phyloP scores from a whole-genome alignment of 179 eudicot genomes.

The Pouteria campechiana region DNA sequence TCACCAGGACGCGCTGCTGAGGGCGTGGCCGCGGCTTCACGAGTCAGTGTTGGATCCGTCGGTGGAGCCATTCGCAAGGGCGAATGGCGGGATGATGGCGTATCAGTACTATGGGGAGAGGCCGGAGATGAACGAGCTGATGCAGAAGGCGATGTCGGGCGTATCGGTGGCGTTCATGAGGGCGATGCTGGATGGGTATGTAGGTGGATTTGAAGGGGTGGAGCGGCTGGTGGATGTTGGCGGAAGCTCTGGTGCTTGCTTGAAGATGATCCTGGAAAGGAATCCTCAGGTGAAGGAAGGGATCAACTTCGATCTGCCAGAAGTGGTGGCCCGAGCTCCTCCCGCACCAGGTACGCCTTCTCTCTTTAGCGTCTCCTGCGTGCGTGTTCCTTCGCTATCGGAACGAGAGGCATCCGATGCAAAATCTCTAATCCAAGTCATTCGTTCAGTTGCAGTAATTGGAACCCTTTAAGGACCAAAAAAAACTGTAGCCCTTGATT shows the following conservation, averaged over 20 bases:
- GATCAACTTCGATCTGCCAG: constrained; percentile 44
- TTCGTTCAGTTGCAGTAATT: too few relatives aligned
- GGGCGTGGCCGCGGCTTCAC: constrained; percentile 30
- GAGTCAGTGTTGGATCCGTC: constrained; percentile 24
- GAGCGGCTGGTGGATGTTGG: constrained; percentile 42
- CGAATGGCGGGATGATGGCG: constrained; percentile 47
- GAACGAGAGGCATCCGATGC: too few relatives aligned
- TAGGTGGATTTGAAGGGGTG: constrained; percentile 37
- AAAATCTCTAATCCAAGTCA: too few relatives aligned
- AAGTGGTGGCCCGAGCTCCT: constrained; percentile 44
- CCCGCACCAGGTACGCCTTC: constrained; percentile 23
- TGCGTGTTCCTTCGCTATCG: too few relatives aligned
- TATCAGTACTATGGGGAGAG: constrained; percentile 32
- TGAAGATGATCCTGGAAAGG: constrained; percentile 34
- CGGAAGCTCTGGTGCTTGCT: constrained; percentile 50
- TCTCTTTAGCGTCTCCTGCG: neutral
- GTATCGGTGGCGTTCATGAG: constrained; percentile 49
- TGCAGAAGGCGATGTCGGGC: constrained; percentile 48
- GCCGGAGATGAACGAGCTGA: constrained; percentile 38
- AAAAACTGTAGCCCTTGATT: too few relatives aligned
- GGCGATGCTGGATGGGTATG: constrained; percentile 36
- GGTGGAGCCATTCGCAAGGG: constrained; percentile 32
- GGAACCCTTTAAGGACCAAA: too few relatives aligned
- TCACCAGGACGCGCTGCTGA: constrained; percentile 39
- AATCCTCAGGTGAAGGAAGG: constrained; percentile 29